Evolutionary conservation across 1,284 basidiomycete genomes (phyloP).

Genomic region (Blastosporella zonata): DNA sequence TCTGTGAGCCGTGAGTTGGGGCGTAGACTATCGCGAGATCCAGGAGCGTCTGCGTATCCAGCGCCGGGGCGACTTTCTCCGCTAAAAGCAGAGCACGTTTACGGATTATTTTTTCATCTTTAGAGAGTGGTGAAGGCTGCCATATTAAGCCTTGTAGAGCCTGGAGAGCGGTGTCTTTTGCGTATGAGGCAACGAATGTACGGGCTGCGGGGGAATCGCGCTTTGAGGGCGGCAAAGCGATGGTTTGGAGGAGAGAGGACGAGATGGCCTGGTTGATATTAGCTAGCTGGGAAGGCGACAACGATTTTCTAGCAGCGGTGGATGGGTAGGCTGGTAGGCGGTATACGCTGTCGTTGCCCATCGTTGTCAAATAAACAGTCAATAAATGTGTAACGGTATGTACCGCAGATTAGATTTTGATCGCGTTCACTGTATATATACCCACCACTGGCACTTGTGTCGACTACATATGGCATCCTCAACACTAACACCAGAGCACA

Average conservation of each 20-base stretch:
- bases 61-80: constrained; percentile 44
- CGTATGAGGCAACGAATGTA: constrained; percentile 56
- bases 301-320: constrained; percentile 40
- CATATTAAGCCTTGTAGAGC: constrained; percentile 57
- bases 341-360: constrained; percentile 14
- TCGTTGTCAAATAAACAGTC: too few species aligned
- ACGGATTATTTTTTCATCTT: constrained; percentile 45
- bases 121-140: constrained; percentile 32
- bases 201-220: constrained; percentile 42
- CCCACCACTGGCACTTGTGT: too few species aligned
- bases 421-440: too few species aligned
- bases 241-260: constrained; percentile 40
- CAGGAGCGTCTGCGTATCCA: constrained; percentile 53
- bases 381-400: too few species aligned
- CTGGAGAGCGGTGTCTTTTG: constrained; percentile 49
- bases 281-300: constrained; percentile 53
- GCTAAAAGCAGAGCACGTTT: constrained; percentile 54
- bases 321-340: constrained; percentile 49
- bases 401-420: too few species aligned
- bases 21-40: constrained; percentile 62
- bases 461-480: constrained; percentile 13
- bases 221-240: constrained; percentile 46
- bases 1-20: constrained; percentile 38
- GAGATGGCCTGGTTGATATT: constrained; percentile 47
- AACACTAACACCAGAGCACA: constrained; percentile 1